These are phyloP conservation scores for Lunasporangiospora selenospora DNA, from an alignment of 192 early-diverging fungal genomes.

Conservation along the genomic window DNA sequence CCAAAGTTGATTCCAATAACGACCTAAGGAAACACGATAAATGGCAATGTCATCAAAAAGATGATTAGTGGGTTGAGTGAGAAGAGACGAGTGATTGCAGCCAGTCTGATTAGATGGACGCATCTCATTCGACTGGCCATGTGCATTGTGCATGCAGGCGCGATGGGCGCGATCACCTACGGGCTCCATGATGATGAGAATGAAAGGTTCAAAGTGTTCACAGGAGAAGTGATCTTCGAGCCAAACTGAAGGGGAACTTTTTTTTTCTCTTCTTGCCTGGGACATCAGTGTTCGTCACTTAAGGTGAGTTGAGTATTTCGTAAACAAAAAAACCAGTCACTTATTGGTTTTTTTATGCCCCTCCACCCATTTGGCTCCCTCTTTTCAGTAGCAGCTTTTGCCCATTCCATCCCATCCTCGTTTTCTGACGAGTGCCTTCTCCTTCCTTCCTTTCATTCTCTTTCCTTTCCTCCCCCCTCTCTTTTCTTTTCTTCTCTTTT, in stretches of 20 bases:
- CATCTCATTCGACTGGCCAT: no score
- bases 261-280: neutral
- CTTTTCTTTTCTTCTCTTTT: neutral
- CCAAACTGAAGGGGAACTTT: neutral
- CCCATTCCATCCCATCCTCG: neutral
- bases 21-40: conserved; percentile 21
- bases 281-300: neutral
- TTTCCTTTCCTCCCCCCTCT: neutral
- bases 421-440: neutral
- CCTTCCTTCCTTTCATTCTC: neutral
- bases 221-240: neutral
- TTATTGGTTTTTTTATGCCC: conserved; percentile 17
- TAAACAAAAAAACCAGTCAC: neutral
- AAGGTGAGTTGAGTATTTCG: neutral
- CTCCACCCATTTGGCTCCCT: neutral
- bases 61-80: neutral
- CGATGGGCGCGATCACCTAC: conserved; percentile 9
- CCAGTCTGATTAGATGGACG: neutral
- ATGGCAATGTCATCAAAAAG: neutral
- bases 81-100: neutral
- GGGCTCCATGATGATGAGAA: conserved; percentile 46
- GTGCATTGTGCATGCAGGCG: neutral
- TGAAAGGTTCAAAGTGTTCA: no score
- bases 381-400: neutral
- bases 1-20: conserved; percentile 88